Evolutionary conservation across 176 grass and related monocot genomes (phyloP).

Genomic region (Otatea glauca): DNA sequence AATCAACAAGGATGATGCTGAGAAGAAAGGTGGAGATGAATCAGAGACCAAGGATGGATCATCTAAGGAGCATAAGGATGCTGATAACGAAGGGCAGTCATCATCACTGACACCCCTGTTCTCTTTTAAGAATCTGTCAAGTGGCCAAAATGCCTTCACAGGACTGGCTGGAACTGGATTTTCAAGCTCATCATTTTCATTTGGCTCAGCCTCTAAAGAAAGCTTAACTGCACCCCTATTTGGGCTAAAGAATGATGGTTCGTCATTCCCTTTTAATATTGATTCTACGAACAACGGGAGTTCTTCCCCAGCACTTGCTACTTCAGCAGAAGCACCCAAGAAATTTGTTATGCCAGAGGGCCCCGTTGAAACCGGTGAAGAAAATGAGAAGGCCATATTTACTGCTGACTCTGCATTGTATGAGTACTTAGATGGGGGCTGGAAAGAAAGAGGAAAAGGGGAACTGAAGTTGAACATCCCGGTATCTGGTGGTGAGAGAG

Average conservation of each 20-base stretch:
- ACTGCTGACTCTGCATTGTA: slow-evolving; percentile 80
- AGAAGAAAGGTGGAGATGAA: slow-evolving; percentile 51
- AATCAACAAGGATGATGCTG: slow-evolving; percentile 41
- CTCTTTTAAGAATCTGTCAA: slow-evolving; percentile 89
- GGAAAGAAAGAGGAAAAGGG: slow-evolving; percentile 98
- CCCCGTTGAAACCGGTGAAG: slow-evolving; percentile 95
- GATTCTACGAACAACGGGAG: slow-evolving; percentile 56
- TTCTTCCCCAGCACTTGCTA: slow-evolving; percentile 40
- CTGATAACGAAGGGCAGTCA: slow-evolving; percentile 55
- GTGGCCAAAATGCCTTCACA: slow-evolving; percentile 96
- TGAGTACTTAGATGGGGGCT: slow-evolving; percentile 83
- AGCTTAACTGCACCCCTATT: slow-evolving; percentile 55
- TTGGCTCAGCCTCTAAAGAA: slow-evolving; percentile 66
- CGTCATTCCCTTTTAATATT: slow-evolving; percentile 52
- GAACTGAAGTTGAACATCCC: slow-evolving; percentile 87
- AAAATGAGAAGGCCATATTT: slow-evolving; percentile 79
- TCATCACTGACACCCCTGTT: slow-evolving; percentile 53
- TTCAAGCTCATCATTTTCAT: slow-evolving; percentile 74
- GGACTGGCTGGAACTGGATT: slow-evolving; percentile 88
- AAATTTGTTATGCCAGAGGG: slow-evolving; percentile 79
- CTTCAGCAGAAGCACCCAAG: slow-evolving; percentile 47
- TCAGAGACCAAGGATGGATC: slow-evolving; percentile 41
- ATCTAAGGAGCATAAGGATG: slow-evolving; percentile 51
- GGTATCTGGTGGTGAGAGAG: slow-evolving; percentile 59
- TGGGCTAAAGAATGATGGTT: slow-evolving; percentile 52